Evolutionary conservation across 2,329 filamentous ascomycete species (phyloP).

Genomic region (Ophidiomyces ophidiicola): DNA sequence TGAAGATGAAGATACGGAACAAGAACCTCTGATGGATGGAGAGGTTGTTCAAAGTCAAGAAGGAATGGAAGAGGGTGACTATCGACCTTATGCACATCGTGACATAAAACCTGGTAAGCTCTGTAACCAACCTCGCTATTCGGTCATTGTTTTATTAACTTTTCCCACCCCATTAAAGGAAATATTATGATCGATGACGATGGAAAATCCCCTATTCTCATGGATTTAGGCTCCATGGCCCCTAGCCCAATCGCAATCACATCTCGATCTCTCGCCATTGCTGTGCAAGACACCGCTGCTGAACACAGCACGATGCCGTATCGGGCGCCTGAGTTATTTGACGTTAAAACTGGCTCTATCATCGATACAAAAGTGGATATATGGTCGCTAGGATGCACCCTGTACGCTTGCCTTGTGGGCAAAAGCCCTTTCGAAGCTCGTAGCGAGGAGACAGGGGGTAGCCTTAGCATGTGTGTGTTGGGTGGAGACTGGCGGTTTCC

Average conservation of each 20-base stretch:
- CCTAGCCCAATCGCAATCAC: slow-evolving; percentile 81
- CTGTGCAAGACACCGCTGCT: slow-evolving; percentile 85
- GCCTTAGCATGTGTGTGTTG: slow-evolving; percentile 79
- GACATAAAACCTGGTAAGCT: slow-evolving; percentile 86
- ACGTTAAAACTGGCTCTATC: slow-evolving; percentile 82
- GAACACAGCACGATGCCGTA: slow-evolving; percentile 99
- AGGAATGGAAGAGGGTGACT: slow-evolving; percentile 54
- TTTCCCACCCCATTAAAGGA: slow-evolving; percentile 31
- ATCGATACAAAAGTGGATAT: slow-evolving; percentile 97
- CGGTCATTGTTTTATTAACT: background rate
- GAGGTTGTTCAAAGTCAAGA: slow-evolving; percentile 58
- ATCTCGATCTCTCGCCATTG: slow-evolving; percentile 75
- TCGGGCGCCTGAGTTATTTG: slow-evolving; percentile 91
- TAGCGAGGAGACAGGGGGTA: slow-evolving; percentile 90
- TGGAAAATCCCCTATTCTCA: slow-evolving; percentile 77
- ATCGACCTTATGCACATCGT: slow-evolving; percentile 77
- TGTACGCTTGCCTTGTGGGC: slow-evolving; percentile 91
- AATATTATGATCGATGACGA: slow-evolving; percentile 98
- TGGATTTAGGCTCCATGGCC: slow-evolving; percentile 90
- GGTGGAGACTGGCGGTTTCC: slow-evolving; percentile 96
- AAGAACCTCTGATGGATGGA: slow-evolving; percentile 70
- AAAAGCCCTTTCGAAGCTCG: slow-evolving; percentile 95
- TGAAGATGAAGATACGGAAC: slow-evolving; percentile 54
- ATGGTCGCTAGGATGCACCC: slow-evolving; percentile 93
- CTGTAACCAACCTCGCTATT: background rate